These are phyloP conservation scores for Capronia epimyces DNA, from an alignment of 2,329 filamentous ascomycete species.

Conservation along the genomic window DNA sequence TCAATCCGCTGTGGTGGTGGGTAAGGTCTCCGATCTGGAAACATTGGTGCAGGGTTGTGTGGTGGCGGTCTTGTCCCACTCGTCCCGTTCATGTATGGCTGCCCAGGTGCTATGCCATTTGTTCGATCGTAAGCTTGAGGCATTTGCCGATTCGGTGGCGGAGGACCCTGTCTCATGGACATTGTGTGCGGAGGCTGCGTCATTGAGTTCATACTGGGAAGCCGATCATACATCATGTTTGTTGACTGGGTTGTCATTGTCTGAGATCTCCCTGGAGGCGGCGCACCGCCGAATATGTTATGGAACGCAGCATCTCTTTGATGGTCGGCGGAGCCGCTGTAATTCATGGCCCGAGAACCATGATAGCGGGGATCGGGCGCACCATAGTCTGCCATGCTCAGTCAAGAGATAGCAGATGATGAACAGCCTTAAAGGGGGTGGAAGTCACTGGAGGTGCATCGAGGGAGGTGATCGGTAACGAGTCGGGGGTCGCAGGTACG, in stretches of 20 bases:
- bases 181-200: conserved; percentile 40
- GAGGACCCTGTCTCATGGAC: conserved; percentile 38
- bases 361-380: conserved; percentile 58
- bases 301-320: conserved; percentile 93
- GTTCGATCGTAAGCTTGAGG: conserved; percentile 42
- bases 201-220: conserved; percentile 67
- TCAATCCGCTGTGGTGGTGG: conserved; percentile 67
- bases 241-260: conserved; percentile 82
- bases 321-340: conserved; percentile 50
- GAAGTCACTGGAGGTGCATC: conserved; percentile 19
- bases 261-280: conserved; percentile 82
- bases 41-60: conserved; percentile 54
- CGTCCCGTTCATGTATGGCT: conserved; percentile 30
- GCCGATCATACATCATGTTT: conserved; percentile 61
- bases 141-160: conserved; percentile 41
- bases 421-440: conserved; percentile 4
- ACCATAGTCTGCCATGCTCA: conserved; percentile 59
- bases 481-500: conserved; percentile 4
- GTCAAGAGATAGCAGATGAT: conserved; percentile 28
- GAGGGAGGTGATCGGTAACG: conserved; percentile 7
- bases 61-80: conserved; percentile 33
- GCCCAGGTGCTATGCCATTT: conserved; percentile 37
- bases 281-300: conserved; percentile 86
- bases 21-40: conserved; percentile 64
- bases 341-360: conserved; percentile 43